phyloP scores from a whole-genome alignment of 106 monocot species.

The Acorus gramineus region DNA sequence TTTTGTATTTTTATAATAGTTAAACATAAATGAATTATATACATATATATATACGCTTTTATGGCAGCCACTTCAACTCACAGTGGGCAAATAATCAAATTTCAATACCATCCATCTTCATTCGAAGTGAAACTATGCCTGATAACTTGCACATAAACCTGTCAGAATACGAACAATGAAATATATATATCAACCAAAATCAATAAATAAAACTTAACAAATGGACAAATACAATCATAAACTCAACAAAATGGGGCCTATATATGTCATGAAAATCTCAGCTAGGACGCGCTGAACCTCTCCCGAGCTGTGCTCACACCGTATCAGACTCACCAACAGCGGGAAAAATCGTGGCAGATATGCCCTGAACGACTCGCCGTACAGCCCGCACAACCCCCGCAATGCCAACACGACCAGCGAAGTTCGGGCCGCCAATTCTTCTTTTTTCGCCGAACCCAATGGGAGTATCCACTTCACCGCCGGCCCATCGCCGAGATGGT shows the following conservation, averaged over 20 bases:
- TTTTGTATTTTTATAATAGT: too few species aligned
- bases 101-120: too few species aligned
- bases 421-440: constrained; percentile 74
- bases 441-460: constrained; percentile 63
- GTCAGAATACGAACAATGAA: too few species aligned
- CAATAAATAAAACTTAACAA: background rate
- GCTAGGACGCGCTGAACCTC: constrained; percentile 60
- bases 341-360: constrained; percentile 67
- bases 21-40: too few species aligned
- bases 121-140: too few species aligned
- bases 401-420: constrained; percentile 35
- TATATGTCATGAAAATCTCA: constrained; percentile 61
- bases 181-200: too few species aligned
- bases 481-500: background rate
- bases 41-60: too few species aligned
- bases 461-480: constrained; percentile 54
- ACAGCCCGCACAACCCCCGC: constrained; percentile 34
- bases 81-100: too few species aligned
- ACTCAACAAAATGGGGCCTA: constrained; percentile 57
- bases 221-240: constrained; percentile 21
- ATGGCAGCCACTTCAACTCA: too few species aligned
- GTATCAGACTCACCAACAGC: constrained; percentile 60
- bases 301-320: constrained; percentile 73
- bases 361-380: constrained; percentile 45
- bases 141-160: too few species aligned